Conservation (phyloP, 2,329 filamentous ascomycete genomes). For the Aspergillus floridensis region DNA sequence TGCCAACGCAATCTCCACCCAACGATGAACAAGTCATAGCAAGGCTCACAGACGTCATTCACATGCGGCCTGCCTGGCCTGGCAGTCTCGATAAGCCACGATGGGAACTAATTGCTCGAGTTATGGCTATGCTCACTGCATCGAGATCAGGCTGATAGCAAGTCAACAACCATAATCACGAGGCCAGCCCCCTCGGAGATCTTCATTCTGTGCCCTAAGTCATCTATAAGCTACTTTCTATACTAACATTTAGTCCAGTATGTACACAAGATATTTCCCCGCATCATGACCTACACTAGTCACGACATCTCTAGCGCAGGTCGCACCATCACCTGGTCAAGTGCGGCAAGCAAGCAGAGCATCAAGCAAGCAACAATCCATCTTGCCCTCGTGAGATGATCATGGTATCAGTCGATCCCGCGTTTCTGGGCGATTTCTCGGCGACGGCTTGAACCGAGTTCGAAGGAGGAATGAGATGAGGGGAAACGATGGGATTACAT, state of each 20-base stretch:
- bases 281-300: neutral
- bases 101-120: too few species aligned
- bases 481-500: conserved; percentile 1
- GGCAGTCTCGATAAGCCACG: neutral
- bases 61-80: neutral
- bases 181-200: neutral
- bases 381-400: neutral
- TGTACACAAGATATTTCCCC: neutral
- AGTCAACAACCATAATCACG: neutral
- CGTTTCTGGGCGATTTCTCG: neutral
- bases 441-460: neutral
- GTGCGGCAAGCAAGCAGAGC: neutral
- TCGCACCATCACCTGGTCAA: conserved; percentile 4
- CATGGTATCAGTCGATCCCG: neutral
- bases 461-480: neutral
- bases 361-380: neutral
- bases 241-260: too few species aligned
- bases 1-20: neutral
- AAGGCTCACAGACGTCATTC: neutral
- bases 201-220: neutral
- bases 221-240: neutral
- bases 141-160: neutral
- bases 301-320: conserved; percentile 8
- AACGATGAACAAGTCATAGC: neutral
- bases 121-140: neutral